Evolutionary conservation across 768 basidiomycete genomes (phyloP), one percentile per base, ranked within the genome.

Genomic region (Termitomyces bulborhizus): DNA sequence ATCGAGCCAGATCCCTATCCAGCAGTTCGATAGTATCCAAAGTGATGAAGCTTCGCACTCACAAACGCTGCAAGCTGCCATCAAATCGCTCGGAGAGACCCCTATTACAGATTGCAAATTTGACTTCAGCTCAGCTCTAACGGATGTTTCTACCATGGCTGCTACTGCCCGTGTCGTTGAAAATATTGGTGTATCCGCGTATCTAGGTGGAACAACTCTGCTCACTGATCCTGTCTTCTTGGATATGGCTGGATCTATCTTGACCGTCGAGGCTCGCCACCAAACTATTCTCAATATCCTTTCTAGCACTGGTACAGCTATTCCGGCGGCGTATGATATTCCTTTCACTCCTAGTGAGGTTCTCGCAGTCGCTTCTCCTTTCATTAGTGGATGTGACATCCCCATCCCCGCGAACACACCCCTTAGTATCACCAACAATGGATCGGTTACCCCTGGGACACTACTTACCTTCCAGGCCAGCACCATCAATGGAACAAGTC

Each of bases 261-360:
- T 88, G 68, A 85, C 89, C 29, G 76, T 90, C 46, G 91, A 93
- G 65, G 21, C 21, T 21, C 21, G 91, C 46, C 91, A 94, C 63
- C 84, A 87, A 66, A 84, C 86, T 1, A 69, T 93, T 42, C 77
- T 91, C 50, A 92, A 93, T 72, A 62, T 90, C 57, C 62, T 93
- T 51, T 78, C 78, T 43, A 76, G 78, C 15, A 70, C 68, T 56
- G 84, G 80, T 15, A 76, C 76, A 3, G 74, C 83, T 16, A 81
- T 88, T 53, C 84, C 90, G 4, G 67, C 77, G 43, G 74, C 86
- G 1, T 93, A 91, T 65, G 91, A 93, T 65, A 72, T 92, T 26
- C 74, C 83, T 6, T 72, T 94, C n/a, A 72, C 71, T 12, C 88
- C 90, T 11, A 69, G 70, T 37, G 86, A 92, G 65, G 81, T 90